phyloP scores from a whole-genome alignment of 169 alveolate genomes.

The Plasmodium relictum region DNA sequence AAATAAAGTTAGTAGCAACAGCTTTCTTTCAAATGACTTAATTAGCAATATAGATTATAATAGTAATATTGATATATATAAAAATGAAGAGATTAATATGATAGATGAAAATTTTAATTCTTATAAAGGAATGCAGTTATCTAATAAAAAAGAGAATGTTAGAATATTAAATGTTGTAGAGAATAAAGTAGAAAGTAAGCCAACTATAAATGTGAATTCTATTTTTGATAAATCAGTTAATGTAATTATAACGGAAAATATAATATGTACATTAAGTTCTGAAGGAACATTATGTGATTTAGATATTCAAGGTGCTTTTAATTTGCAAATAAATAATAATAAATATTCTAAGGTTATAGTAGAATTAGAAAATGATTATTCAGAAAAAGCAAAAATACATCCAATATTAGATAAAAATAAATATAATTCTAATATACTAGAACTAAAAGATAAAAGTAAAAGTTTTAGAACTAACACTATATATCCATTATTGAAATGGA shows the following conservation, averaged over 20 bases:
- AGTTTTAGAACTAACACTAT: conserved; percentile 53
- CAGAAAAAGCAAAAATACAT: conserved; percentile 75
- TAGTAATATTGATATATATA: conserved; percentile 33
- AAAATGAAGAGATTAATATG: conserved; percentile 33
- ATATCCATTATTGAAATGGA: conserved; percentile 77
- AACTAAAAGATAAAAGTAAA: conserved; percentile 62
- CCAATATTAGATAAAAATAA: conserved; percentile 73
- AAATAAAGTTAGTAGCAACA: conserved; percentile 26
- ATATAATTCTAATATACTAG: conserved; percentile 67
- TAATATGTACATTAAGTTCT: conserved; percentile 71
- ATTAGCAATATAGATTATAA: conserved; percentile 38
- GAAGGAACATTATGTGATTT: conserved; percentile 77
- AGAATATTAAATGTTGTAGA: conserved; percentile 66
- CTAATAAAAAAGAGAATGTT: conserved; percentile 32
- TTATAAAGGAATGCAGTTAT: conserved; percentile 56
- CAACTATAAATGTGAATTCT: conserved; percentile 63
- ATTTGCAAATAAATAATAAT: conserved; percentile 70
- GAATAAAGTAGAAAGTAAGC: conserved; percentile 29
- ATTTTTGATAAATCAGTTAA: conserved; percentile 65
- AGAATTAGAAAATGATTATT: conserved; percentile 70
- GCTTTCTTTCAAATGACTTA: conserved; percentile 45
- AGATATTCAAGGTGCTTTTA: conserved; percentile 75
- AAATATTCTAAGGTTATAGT: conserved; percentile 60
- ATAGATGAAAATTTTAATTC: conserved; percentile 50
- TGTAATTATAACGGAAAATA: conserved; percentile 41